Evolutionary conservation across 257 asterid genomes (phyloP).

Genomic region (Gentiana dahurica): DNA sequence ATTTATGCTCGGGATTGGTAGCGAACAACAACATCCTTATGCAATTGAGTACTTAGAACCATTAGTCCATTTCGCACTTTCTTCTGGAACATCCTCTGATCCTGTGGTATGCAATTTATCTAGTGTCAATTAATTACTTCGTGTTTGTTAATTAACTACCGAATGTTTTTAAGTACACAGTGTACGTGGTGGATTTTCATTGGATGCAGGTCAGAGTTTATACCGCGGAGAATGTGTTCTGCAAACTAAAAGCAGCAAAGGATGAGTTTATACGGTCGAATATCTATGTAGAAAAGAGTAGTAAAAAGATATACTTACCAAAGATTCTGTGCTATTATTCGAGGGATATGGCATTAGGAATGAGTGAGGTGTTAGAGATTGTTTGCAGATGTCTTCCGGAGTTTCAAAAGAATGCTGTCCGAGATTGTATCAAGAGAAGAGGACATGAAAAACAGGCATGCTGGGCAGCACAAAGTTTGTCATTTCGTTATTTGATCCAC

Average conservation of each 20-base stretch:
- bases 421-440: constrained; percentile 29
- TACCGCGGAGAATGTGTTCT: constrained; percentile 48
- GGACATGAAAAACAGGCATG: constrained; percentile 48
- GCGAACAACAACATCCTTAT: constrained; percentile 36
- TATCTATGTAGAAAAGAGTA: constrained; percentile 49
- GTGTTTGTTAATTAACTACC: too few species aligned
- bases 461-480: constrained; percentile 63
- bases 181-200: neutral
- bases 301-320: constrained; percentile 59
- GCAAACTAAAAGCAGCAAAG: constrained; percentile 58
- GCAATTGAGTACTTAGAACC: constrained; percentile 85
- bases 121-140: too few species aligned
- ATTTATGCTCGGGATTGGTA: constrained; percentile 29
- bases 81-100: constrained; percentile 69
- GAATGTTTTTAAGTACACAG: neutral
- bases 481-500: constrained; percentile 67
- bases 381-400: constrained; percentile 40
- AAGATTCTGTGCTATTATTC: constrained; percentile 49
- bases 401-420: constrained; percentile 41
- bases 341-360: constrained; percentile 65
- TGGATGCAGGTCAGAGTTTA: constrained; percentile 57
- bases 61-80: constrained; percentile 80
- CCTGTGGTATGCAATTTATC: constrained; percentile 47
- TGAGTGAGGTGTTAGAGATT: constrained; percentile 38
- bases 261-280: constrained; percentile 62